phyloP scores from a whole-genome alignment of 441 rosid genomes.

The Raphanus hybrid region DNA sequence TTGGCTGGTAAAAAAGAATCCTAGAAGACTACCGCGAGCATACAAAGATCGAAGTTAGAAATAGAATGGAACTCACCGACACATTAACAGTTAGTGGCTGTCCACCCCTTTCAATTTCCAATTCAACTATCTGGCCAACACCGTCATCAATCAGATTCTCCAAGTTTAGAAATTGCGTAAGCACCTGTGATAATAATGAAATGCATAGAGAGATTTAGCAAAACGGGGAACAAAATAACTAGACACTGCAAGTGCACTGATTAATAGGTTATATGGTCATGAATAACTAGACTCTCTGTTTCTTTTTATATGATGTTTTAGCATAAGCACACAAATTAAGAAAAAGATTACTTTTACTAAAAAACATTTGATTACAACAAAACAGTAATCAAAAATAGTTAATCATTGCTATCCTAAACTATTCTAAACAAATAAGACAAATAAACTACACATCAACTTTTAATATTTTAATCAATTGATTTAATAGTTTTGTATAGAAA shows the following conservation, averaged over 20 bases:
- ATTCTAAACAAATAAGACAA: no score
- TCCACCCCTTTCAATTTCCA: conserved; percentile 95
- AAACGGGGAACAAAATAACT: background rate
- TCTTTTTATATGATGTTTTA: no score
- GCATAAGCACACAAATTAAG: no score
- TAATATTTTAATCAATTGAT: no score
- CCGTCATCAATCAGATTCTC: conserved; percentile 86
- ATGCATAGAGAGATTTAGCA: conserved; percentile 26
- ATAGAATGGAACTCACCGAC: conserved; percentile 59
- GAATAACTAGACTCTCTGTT: conserved; percentile 6
- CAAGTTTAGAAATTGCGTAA: conserved; percentile 84
- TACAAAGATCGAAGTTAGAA: conserved; percentile 6
- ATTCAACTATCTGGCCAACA: conserved; percentile 64
- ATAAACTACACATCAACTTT: no score
- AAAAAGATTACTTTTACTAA: no score
- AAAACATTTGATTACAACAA: no score
- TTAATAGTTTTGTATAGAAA: no score
- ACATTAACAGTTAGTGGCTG: conserved; percentile 62
- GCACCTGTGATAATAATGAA: conserved; percentile 63
- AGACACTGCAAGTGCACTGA: conserved; percentile 12
- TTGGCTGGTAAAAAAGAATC: background rate
- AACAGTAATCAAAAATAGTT: no score
- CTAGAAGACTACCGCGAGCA: conserved; percentile 16
- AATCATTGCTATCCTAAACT: no score
- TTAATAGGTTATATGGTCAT: conserved; percentile 18